These are phyloP conservation scores for Aegilops sharonensis DNA, from an alignment of 176 grass and related monocot species.

Conservation along the genomic window DNA sequence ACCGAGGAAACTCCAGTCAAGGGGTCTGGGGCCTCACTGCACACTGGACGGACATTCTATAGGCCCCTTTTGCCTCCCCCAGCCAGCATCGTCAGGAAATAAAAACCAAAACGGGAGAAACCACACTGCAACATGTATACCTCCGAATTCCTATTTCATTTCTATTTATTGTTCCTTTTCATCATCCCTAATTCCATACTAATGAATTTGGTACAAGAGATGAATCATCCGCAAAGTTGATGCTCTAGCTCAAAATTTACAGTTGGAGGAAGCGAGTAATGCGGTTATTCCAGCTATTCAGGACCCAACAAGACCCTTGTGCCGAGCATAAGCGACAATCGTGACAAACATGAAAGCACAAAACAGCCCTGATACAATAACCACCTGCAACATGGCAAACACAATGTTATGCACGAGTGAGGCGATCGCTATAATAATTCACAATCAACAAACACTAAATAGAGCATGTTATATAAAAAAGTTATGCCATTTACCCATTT, in stretches of 20 bases:
- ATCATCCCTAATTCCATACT: slow-evolving; percentile 25
- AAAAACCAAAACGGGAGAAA: background rate
- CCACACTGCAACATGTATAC: background rate
- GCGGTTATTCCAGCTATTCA: slow-evolving; percentile 49
- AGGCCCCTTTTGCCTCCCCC: background rate
- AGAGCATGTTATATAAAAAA: background rate
- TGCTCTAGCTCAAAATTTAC: slow-evolving; percentile 43
- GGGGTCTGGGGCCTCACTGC: no score
- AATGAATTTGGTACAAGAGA: slow-evolving; percentile 41
- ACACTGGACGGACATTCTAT: background rate
- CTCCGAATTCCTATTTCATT: slow-evolving; percentile 20
- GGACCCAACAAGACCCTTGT: slow-evolving; percentile 97
- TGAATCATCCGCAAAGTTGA: slow-evolving; percentile 39
- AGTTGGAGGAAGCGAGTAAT: slow-evolving; percentile 25
- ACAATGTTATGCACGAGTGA: slow-evolving; percentile 11
- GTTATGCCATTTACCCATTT: slow-evolving; percentile 70
- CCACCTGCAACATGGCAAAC: slow-evolving; percentile 53
- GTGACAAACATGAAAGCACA: slow-evolving; percentile 59
- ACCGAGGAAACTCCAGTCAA: no score
- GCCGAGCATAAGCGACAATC: slow-evolving; percentile 91
- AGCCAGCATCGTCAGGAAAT: no score
- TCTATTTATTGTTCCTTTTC: slow-evolving; percentile 36
- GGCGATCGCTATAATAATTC: background rate
- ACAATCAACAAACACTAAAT: background rate
- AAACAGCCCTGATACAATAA: slow-evolving; percentile 62